Percentiles rank a stretch among this genome's conserved stretches.
phyloP scores from a whole-genome alignment of 176 grass and related monocot genomes.

The Guadua angustifolia region DNA sequence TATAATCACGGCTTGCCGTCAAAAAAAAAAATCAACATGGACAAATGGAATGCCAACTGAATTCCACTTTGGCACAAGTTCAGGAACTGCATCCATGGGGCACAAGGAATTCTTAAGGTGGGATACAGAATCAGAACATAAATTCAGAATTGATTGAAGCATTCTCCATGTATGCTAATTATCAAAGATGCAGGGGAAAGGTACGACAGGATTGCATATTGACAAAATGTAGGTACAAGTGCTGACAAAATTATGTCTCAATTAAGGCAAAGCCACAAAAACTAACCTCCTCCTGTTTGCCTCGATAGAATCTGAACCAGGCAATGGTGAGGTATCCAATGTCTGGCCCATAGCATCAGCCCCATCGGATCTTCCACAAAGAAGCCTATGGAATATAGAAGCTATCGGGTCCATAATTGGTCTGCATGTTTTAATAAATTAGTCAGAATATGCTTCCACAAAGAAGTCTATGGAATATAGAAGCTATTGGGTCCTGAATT shows the following conservation, averaged over 20 bases:
- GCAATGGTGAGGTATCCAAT: constrained; percentile 69
- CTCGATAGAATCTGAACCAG: constrained; percentile 86
- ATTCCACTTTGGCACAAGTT: not conserved
- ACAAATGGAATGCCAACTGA: not conserved
- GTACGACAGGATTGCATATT: not conserved
- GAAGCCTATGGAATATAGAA: constrained; percentile 75
- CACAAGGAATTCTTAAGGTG: not conserved
- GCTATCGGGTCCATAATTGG: constrained; percentile 82
- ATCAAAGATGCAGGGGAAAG: not conserved
- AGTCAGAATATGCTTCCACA: constrained; percentile 60
- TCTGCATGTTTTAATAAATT: constrained; percentile 50
- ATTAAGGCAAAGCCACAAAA: constrained; percentile 23
- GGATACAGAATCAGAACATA: constrained; percentile 19
- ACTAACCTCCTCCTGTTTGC: constrained; percentile 85
- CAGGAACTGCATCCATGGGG: not conserved
- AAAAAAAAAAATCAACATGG: not conserved
- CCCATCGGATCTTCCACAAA: constrained; percentile 87
- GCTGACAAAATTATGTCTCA: not conserved
- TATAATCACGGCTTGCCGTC: too few relatives aligned
- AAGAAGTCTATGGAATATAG: constrained; percentile 64
- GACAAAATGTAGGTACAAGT: not conserved
- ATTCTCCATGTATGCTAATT: constrained; percentile 13
- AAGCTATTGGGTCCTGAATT: constrained; percentile 67
- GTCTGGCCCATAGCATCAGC: constrained; percentile 61
- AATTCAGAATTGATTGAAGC: not conserved